Percentiles rank a stretch among this genome's conserved stretches.
Conservation (phyloP, 805 yeast species). For the Henningerozyma blattae region DNA sequence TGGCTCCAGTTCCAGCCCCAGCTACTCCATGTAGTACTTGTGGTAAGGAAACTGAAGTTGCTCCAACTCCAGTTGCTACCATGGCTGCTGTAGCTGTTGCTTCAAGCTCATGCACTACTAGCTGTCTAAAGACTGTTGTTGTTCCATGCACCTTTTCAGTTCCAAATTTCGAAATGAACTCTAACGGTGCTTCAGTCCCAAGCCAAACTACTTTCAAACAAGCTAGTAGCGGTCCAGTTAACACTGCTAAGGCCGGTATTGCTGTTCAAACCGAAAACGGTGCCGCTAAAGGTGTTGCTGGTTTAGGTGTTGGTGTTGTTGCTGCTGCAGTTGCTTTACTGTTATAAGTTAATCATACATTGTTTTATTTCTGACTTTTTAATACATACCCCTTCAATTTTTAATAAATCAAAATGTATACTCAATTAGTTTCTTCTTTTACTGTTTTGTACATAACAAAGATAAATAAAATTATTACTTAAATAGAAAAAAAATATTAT, state of each 20-base stretch:
- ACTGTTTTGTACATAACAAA: too few species aligned
- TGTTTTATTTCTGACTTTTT: neutral
- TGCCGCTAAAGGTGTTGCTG: constrained; percentile 12
- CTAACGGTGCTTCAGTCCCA: neutral
- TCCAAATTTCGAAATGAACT: neutral
- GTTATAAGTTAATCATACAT: constrained; percentile 1
- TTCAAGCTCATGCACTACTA: neutral
- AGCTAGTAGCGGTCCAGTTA: neutral
- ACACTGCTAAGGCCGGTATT: neutral
- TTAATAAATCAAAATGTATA: too few species aligned
- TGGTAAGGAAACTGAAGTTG: constrained; percentile 1
- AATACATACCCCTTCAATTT: constrained; percentile 1
- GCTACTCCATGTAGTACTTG: constrained; percentile 1
- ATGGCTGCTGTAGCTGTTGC: neutral
- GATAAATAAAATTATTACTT: too few species aligned
- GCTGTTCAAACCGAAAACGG: constrained; percentile 11
- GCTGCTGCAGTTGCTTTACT: constrained; percentile 13
- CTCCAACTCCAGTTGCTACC: too few species aligned
- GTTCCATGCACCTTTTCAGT: neutral
- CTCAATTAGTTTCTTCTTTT: too few species aligned
- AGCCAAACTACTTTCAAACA: constrained; percentile 28
- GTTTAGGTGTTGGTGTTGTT: constrained; percentile 13
- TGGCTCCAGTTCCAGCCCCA: constrained; percentile 2
- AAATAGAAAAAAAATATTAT: too few species aligned
- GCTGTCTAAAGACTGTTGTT: constrained; percentile 9